phyloP scores from a whole-genome alignment of 1,284 basidiomycete species.

The Naganishia sp. region DNA sequence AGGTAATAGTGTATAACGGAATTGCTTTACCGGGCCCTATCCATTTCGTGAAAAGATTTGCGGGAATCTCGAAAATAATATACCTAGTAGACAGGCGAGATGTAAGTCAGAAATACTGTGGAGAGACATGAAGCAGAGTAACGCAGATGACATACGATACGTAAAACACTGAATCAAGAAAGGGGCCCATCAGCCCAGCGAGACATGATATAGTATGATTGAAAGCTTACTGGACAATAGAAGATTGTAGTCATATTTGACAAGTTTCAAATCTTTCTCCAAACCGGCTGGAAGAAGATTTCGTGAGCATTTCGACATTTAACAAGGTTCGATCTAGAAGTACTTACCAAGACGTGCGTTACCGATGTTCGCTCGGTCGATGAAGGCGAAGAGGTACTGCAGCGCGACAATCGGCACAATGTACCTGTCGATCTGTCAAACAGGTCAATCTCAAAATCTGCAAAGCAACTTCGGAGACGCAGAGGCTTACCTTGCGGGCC shows the following conservation, averaged over 20 bases:
- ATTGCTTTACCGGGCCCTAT: conserved; percentile 27
- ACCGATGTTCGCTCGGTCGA: conserved; percentile 32
- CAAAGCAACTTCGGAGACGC: no score
- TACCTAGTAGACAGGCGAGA: background rate
- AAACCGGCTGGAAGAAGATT: conserved; percentile 15
- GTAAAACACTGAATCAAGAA: conserved; percentile 15
- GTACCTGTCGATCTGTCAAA: conserved; percentile 23
- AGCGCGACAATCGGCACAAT: conserved; percentile 26
- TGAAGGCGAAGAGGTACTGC: conserved; percentile 30
- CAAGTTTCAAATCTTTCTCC: conserved; percentile 30
- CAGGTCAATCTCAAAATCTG: background rate
- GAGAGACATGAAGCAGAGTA: background rate
- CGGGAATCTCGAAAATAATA: conserved; percentile 31
- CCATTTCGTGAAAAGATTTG: conserved; percentile 34
- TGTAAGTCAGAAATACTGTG: background rate
- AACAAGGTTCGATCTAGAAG: background rate
- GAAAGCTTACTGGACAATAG: conserved; percentile 19
- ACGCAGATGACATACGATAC: background rate
- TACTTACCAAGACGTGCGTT: conserved; percentile 8
- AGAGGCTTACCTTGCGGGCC: conserved; percentile 28
- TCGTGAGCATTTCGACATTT: background rate
- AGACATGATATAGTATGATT: background rate
- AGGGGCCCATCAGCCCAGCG: background rate
- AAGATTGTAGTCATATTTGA: conserved; percentile 28
- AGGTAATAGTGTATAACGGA: conserved; percentile 29